Conservation (phyloP, 805 yeast genomes). For the Schwanniomyces pseudopolymorphus region DNA sequence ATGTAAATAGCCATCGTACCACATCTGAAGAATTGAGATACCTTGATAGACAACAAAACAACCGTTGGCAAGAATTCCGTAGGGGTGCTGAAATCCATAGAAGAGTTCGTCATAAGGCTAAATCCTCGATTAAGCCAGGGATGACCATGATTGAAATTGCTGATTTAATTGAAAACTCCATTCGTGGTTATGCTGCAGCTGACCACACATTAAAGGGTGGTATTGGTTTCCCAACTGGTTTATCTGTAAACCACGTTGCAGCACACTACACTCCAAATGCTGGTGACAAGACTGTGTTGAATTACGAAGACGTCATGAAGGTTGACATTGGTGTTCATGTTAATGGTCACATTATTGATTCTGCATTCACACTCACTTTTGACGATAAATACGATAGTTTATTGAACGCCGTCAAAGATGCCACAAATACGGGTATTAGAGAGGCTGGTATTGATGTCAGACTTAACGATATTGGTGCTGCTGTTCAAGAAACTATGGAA, state of each 20-base stretch:
- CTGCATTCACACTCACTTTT: conserved; percentile 91
- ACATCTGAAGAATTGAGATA: conserved; percentile 87
- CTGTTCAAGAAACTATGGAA: conserved; percentile 96
- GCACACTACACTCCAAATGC: conserved; percentile 98
- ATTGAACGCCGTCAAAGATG: conserved; percentile 82
- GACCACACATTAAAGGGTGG: conserved; percentile 72
- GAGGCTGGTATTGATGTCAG: conserved; percentile 97
- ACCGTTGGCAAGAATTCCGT: conserved; percentile 82
- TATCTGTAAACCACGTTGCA: conserved; percentile 89
- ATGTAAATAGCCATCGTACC: conserved; percentile 63
- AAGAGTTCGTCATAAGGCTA: conserved; percentile 80
- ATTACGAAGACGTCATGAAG: conserved; percentile 91
- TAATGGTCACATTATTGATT: conserved; percentile 90
- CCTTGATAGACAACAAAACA: conserved; percentile 60
- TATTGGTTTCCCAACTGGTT: conserved; percentile 98
- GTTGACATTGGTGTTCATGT: conserved; percentile 97
- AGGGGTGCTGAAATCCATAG: conserved; percentile 97
- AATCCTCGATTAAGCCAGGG: conserved; percentile 77
- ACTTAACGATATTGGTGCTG: conserved; percentile 91
- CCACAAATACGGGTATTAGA: conserved; percentile 89
- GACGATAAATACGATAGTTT: conserved; percentile 79
- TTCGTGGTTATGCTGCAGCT: conserved; percentile 69
- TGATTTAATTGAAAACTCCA: conserved; percentile 81
- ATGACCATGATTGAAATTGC: conserved; percentile 90
- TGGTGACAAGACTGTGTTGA: conserved; percentile 80